Evolutionary conservation across 192 early-diverging fungal species (phyloP).

Genomic region (Glomus cerebriforme): DNA sequence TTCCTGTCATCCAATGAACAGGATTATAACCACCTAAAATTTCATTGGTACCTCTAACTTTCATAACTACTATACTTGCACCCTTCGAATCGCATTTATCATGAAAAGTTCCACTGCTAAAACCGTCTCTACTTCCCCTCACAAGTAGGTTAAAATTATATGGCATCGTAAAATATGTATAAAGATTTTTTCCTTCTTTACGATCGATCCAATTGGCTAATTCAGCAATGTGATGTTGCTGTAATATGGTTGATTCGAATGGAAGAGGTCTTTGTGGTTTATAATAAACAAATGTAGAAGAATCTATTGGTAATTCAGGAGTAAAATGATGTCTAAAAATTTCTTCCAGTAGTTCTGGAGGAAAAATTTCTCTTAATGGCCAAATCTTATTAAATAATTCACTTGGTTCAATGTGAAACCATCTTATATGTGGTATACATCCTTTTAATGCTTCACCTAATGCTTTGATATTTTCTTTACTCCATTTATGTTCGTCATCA

Average conservation of each 20-base stretch:
- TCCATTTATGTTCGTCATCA: background rate
- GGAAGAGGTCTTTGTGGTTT: background rate
- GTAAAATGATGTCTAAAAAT: constrained; percentile 2
- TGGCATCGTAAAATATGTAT: background rate
- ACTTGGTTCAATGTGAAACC: background rate
- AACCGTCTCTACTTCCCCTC: constrained; percentile 13
- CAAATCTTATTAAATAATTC: constrained; percentile 1
- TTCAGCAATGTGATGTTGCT: background rate
- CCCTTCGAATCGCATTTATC: constrained; percentile 1
- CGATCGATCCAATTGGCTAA: constrained; percentile 11
- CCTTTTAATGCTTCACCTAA: background rate
- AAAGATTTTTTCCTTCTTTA: background rate
- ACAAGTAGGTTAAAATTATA: background rate
- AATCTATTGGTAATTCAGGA: background rate
- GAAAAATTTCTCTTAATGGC: constrained; percentile 1
- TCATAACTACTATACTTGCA: background rate
- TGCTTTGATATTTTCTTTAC: background rate
- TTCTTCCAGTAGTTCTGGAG: background rate
- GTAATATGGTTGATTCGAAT: constrained; percentile 1
- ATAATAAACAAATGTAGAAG: background rate
- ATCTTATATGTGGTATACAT: background rate
- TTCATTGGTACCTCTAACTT: background rate
- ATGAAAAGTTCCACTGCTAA: background rate
- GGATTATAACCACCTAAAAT: constrained; percentile 17
- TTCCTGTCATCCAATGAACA: background rate